Evolutionary conservation across 306 rosid genomes (phyloP), one percentile per base, ranked within the genome.

Genomic region (Malus fusca): DNA sequence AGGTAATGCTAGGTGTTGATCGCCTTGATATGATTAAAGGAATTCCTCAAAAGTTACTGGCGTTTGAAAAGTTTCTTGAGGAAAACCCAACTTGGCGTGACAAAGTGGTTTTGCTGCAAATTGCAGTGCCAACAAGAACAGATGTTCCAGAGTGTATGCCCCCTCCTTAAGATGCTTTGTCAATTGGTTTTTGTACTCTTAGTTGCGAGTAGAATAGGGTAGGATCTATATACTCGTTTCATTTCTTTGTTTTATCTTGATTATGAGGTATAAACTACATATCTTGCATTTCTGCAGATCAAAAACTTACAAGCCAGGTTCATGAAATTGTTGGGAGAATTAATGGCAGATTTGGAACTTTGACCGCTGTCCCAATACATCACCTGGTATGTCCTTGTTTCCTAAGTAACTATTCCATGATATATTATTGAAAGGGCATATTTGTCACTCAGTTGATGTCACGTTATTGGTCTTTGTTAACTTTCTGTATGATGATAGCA

Each of bases 1-100:
- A 92, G 98, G 96, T 92, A 63, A 92, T 92, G 98, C 77, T 92
- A 78, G 98, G 98, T 53, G 98, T 92, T 51, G 98, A 92, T 79
- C 94, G 98, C 51, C 98, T 92, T 77, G 98, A 92, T 87, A 92
- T 90, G 96, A 92, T 92, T 68, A 92, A 92, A 82, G 98, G 98
- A 77, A 92, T 92, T 79, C 98, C 98, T 78, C 98, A 92, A 81
- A 92, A 92, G 86, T 88, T 92, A 79, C 82, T 92, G 73, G 98
- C 98, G 43, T 92, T 92, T 83, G 98, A 92, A 79, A 92, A 92
- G 22, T 92, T 92, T 77, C 86, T 92, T 66, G 98, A 92, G 85
- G 98, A 92, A 82, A 92, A 86, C 82, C 44, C 75, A 56, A 2
- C 21, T 44, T 92, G 96, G 96, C 89, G 87, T 78, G 94, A 87